Percentiles rank a stretch among this genome's conserved stretches.
These are phyloP conservation scores for Yarrowia sp. DNA, from an alignment of 805 yeast genomes.

Conservation along the genomic window DNA sequence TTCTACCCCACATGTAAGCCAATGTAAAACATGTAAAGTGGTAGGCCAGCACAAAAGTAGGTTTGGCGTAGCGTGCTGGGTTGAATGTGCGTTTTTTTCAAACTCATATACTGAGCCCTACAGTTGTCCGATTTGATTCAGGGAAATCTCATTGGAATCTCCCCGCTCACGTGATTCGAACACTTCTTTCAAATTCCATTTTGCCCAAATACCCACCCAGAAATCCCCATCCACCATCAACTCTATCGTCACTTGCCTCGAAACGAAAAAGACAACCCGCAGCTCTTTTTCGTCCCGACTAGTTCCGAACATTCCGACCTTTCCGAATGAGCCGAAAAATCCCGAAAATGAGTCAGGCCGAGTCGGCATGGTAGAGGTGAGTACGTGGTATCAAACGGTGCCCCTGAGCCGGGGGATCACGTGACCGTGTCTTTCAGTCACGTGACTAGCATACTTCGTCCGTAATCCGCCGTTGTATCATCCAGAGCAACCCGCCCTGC, in stretches of 20 bases:
- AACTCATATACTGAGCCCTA: background rate
- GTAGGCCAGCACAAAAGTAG: background rate
- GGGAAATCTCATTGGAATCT: background rate
- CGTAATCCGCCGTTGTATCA: background rate
- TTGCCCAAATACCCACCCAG: too few species aligned
- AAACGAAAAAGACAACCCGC: slow-evolving; percentile 14
- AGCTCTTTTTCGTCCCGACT: slow-evolving; percentile 10
- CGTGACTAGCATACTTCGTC: too few species aligned
- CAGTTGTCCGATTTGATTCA: background rate
- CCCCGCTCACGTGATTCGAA: background rate
- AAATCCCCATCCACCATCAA: background rate
- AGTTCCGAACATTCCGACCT: slow-evolving; percentile 3
- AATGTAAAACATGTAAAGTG: slow-evolving; percentile 25
- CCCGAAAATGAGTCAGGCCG: background rate
- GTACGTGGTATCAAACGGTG: background rate
- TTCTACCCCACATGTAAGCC: slow-evolving; percentile 23
- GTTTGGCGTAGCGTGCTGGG: background rate
- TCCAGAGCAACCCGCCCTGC: background rate
- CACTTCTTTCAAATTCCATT: background rate
- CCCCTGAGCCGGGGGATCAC: background rate
- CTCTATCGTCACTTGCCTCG: background rate
- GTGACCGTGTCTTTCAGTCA: background rate
- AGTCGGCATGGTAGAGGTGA: too few species aligned
- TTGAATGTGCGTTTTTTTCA: background rate
- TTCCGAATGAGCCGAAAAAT: background rate